A percentile compares a stretch with the other conserved stretches of the same genome.
These are phyloP conservation scores for Fraxinus quadrangulata DNA, from an alignment of 257 asterid species.

Conservation along the genomic window DNA sequence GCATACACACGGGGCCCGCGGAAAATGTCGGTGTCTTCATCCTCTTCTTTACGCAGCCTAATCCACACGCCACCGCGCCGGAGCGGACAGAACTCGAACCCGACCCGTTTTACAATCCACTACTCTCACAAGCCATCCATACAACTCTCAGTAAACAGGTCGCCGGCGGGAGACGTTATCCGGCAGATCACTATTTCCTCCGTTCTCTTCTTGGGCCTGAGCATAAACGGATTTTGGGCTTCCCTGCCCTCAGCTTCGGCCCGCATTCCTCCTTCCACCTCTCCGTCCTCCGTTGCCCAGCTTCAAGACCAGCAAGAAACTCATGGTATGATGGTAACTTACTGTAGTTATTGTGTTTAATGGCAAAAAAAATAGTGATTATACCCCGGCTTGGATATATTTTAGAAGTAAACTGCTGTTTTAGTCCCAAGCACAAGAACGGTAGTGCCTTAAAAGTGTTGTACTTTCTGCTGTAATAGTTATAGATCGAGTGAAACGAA, in stretches of 20 bases:
- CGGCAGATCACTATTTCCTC: conserved; percentile 47
- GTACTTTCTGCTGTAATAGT: conserved; percentile 14
- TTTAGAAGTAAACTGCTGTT: neutral
- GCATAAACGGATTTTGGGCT: conserved; percentile 43
- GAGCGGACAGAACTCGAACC: conserved; percentile 24
- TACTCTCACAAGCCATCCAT: conserved; percentile 2
- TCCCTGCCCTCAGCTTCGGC: conserved; percentile 45
- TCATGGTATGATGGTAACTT: conserved; percentile 43
- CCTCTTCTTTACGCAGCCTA: conserved; percentile 16
- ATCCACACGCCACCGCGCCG: neutral
- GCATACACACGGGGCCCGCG: neutral
- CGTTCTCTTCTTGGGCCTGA: conserved; percentile 44
- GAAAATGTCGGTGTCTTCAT: neutral
- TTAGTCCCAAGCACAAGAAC: neutral
- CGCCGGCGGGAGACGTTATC: conserved; percentile 41
- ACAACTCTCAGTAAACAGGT: conserved; percentile 22
- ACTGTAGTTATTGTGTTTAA: conserved; percentile 22
- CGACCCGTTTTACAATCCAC: conserved; percentile 13
- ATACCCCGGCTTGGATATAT: neutral
- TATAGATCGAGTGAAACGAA: conserved; percentile 4
- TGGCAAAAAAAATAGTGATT: neutral
- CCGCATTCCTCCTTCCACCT: conserved; percentile 28
- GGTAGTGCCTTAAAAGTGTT: neutral
- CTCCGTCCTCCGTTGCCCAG: conserved; percentile 26
- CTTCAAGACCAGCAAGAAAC: conserved; percentile 28